Base-by-base conservation (phyloP, 2,329 filamentous ascomycete species). In the Fusarium decemcellulare region DNA sequence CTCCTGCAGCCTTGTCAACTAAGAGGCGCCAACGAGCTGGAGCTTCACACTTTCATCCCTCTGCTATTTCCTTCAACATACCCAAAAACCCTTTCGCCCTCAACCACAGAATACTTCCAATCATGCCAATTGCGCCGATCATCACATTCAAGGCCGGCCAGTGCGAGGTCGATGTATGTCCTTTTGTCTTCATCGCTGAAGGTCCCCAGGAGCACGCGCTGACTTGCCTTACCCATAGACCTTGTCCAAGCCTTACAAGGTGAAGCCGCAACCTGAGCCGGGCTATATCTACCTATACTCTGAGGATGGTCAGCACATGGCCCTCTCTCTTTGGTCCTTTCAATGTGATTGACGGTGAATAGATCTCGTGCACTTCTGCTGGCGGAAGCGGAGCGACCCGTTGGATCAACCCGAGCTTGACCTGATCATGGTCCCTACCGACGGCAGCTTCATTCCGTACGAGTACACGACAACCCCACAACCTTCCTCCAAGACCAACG, bases 291-390 rank as follows among this genome's bases (percentile, higher is more conserved):
- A 97, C 80, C 90, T 98, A 58, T 97, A 96, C 82, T 88, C 88
- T 54, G 95, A 97, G 86, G 95, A 98, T 91, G 95, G 91, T 92
- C 77, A 61, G 78, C 57, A 51, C 5, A 16, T 36, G 11, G 18
- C 34, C n/a, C n/a, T 6, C 16, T 32, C 2, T 16, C n/a, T 44
- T 4, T 16, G n/a, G 9, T 10, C 14, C 27, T 42, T 42, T 44
- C 8, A 46, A 39, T 29, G 32, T 59, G n/a, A 32, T 52, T 70
- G 36, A 70, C 27, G 23, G 18, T 32, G 43, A 29, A n/a, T 70
- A 94, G 92, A 98, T 55, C 88, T 99, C 65, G 87, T 97, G 65
- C 95, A 98, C 84, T 97, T 99, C 84, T 98, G 95, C 88, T 99
- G 97, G 97, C 92, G 95, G 71, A 91, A 93, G 76, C 92, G 96